Evolutionary conservation across 2,329 filamentous ascomycete genomes (phyloP), one percentile per base, ranked within the genome.

Genomic region (Fragosphaeria purpurea): DNA sequence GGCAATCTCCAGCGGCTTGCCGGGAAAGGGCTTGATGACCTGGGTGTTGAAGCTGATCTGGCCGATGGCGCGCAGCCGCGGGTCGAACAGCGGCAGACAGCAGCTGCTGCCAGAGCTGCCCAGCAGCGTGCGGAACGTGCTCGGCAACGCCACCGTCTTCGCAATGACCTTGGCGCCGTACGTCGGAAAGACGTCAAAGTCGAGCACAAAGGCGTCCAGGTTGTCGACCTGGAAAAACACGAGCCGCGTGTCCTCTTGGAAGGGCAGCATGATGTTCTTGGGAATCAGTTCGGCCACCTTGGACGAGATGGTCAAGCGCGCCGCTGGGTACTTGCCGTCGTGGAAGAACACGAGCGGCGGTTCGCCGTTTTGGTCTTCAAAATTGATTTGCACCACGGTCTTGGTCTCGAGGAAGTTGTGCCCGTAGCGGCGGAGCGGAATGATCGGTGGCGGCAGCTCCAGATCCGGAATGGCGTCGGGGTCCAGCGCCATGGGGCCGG

Each of bases 371-470:
- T 85, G 83, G 50, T 91, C 83, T 47, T 91, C 88, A 61, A 98
- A 97, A 59, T 79, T 88, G 56, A 98, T 85, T 61, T 96, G 88
- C 10, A 98, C 83, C 56, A 96, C 94, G 0, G 90, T 95, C 70
- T 97, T 98, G 34, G 88, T 95, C 62, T 98, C 93, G 38, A 98
- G 75, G 74, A 98, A 98, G 67, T 97, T 98, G 70, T 98, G 93
- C 12, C 93, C 93, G 61, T 98, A 98, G 60, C 93, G 80, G 58
- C 93, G 81, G 45, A 97, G 75, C 0, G 93, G 93, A 57, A 98
- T 96, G 57, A 98, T 97, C 0, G 93, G 93, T 22, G 93, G 93
- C 30, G 93, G 93, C 10, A 98, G 75, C 58, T 91, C 90, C 35
- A 98, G 82, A 56, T 89, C 81, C 2, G 93, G 93, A 50, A 98